Evolutionary conservation across 208 protist species (phyloP).

Genomic region (Trypanosoma melophagium): DNA sequence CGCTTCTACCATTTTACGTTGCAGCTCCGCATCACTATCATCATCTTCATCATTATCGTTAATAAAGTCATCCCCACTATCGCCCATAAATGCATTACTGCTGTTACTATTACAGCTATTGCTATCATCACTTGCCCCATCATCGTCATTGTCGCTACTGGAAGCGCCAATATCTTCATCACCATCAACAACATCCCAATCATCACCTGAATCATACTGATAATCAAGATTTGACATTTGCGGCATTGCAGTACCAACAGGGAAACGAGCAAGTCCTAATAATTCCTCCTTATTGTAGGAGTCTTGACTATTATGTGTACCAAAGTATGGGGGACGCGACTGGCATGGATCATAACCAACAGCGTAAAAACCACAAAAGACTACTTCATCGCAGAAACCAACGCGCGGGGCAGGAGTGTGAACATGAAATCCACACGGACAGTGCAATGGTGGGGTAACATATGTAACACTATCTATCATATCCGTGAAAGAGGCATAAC

Average conservation of each 20-base stretch:
- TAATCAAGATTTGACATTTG: conserved; percentile 81
- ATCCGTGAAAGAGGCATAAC: conserved; percentile 13
- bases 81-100: conserved; percentile 32
- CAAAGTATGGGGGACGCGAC: conserved; percentile 83
- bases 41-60: conserved; percentile 60
- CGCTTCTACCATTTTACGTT: conserved; percentile 70
- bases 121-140: conserved; percentile 21
- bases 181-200: conserved; percentile 80
- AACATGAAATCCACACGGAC: conserved; percentile 61
- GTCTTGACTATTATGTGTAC: conserved; percentile 74
- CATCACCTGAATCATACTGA: conserved; percentile 87
- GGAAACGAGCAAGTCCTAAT: conserved; percentile 61
- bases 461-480: conserved; percentile 22
- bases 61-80: conserved; percentile 78
- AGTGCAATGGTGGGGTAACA: conserved; percentile 5
- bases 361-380: conserved; percentile 79
- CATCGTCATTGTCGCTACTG: conserved; percentile 30
- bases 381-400: conserved; percentile 65
- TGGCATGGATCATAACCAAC: conserved; percentile 85
- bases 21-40: conserved; percentile 73
- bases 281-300: conserved; percentile 61
- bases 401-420: conserved; percentile 28
- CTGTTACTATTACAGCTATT: background rate
- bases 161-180: conserved; percentile 68
- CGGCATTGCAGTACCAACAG: conserved; percentile 45